Conservation (phyloP, 192 early-diverging fungal species). For the Rhizophagus sp. region DNA sequence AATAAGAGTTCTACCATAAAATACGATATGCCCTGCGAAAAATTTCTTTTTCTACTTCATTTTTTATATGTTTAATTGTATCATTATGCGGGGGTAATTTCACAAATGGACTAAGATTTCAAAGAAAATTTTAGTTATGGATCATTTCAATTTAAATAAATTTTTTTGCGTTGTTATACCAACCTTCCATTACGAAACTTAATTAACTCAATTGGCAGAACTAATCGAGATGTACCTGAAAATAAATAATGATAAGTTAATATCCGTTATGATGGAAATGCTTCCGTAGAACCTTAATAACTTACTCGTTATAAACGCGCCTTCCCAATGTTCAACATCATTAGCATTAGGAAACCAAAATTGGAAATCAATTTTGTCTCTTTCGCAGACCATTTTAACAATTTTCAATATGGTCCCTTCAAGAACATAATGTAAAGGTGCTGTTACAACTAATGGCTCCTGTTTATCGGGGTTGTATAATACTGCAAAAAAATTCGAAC, state of each 20-base stretch:
- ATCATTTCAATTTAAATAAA: not conserved
- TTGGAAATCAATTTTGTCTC: conserved; percentile 50
- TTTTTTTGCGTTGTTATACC: not conserved
- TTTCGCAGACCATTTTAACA: conserved; percentile 56
- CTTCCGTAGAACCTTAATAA: not conserved
- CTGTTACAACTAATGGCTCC: conserved; percentile 44
- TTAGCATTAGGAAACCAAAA: conserved; percentile 56
- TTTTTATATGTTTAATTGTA: conserved; percentile 9
- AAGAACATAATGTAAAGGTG: conserved; percentile 59
- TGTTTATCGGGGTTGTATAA: conserved; percentile 35
- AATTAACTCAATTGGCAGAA: conserved; percentile 54
- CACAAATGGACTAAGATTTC: not conserved
- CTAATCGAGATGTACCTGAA: conserved; percentile 54
- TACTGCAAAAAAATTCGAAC: conserved; percentile 69
- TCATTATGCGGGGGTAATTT: not conserved
- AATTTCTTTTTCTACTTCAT: conserved; percentile 29
- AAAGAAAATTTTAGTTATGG: not conserved
- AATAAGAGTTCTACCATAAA: not conserved
- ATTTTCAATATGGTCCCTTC: conserved; percentile 66
- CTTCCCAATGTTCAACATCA: conserved; percentile 57
- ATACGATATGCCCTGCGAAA: conserved; percentile 4
- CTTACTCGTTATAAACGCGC: conserved; percentile 70
- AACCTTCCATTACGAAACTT: conserved; percentile 41
- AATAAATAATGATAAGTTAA: not conserved
- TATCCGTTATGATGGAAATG: not conserved